phyloP scores from a whole-genome alignment of 1,284 basidiomycete species.

The Flammula alnicola region DNA sequence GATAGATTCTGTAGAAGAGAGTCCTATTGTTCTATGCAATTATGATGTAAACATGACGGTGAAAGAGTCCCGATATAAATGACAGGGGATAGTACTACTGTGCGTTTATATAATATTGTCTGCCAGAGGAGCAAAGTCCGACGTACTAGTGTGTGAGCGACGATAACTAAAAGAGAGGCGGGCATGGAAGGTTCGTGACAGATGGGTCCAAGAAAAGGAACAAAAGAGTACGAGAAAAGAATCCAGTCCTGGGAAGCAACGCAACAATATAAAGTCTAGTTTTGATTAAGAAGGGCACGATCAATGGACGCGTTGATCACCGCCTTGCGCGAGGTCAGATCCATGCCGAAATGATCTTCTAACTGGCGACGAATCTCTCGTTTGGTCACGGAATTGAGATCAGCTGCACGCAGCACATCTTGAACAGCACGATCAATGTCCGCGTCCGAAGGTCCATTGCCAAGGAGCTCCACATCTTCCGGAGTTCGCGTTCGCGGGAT shows the following conservation, averaged over 20 bases:
- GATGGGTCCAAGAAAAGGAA: conserved; percentile 12
- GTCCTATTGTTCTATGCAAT: conserved; percentile 17
- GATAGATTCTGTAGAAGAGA: neutral
- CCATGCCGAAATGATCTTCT: conserved; percentile 79
- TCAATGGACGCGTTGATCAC: conserved; percentile 77
- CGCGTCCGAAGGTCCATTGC: conserved; percentile 58
- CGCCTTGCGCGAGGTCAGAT: conserved; percentile 67
- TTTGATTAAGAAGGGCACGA: conserved; percentile 50
- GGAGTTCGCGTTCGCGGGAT: conserved; percentile 59
- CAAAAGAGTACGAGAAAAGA: conserved; percentile 1
- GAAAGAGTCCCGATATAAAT: conserved; percentile 10
- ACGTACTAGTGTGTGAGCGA: conserved; percentile 16
- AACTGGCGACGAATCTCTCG: conserved; percentile 83
- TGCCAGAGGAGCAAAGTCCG: conserved; percentile 9
- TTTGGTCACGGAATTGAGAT: conserved; percentile 90
- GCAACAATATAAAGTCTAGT: conserved; percentile 22
- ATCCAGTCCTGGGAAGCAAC: conserved; percentile 8
- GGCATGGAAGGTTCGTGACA: conserved; percentile 16
- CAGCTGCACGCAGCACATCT: conserved; percentile 73
- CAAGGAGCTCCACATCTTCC: conserved; percentile 48
- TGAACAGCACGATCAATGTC: conserved; percentile 79
- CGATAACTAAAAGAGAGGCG: conserved; percentile 9
- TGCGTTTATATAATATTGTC: conserved; percentile 2
- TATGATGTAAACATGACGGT: conserved; percentile 14
- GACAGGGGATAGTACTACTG: conserved; percentile 12